Conservation (phyloP, 768 basidiomycete species). For the Kondoa malvinella region DNA sequence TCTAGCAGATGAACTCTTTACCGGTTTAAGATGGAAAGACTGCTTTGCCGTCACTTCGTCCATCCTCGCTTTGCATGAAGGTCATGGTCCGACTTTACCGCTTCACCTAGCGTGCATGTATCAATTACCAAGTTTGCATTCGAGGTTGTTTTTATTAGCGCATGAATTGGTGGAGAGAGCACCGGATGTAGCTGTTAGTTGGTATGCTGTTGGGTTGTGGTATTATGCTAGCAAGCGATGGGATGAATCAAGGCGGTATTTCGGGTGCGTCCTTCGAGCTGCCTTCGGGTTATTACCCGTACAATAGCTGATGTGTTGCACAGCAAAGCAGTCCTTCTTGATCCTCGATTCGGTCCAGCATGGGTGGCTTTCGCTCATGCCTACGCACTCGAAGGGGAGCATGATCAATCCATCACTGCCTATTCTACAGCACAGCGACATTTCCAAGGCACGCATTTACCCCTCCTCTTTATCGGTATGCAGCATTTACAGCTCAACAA, state of each 20-base stretch:
- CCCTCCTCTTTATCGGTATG: slow-evolving; percentile 92
- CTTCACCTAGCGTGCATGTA: slow-evolving; percentile 97
- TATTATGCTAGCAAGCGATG: slow-evolving; percentile 75
- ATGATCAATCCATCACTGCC: slow-evolving; percentile 94
- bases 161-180: slow-evolving; percentile 90
- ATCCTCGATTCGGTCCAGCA: slow-evolving; percentile 84
- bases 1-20: slow-evolving; percentile 76
- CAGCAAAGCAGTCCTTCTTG: slow-evolving; percentile 80
- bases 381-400: slow-evolving; percentile 91
- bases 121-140: slow-evolving; percentile 76
- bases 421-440: slow-evolving; percentile 92
- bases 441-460: slow-evolving; percentile 92
- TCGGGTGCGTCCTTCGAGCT: slow-evolving; percentile 59
- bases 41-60: slow-evolving; percentile 75
- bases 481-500: slow-evolving; percentile 87
- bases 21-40: slow-evolving; percentile 80
- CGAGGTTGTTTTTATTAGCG: slow-evolving; percentile 84
- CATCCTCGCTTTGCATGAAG: slow-evolving; percentile 64
- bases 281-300: slow-evolving; percentile 29
- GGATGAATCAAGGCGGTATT: slow-evolving; percentile 80
- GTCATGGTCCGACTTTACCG: slow-evolving; percentile 77
- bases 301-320: slow-evolving; percentile 33
- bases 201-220: slow-evolving; percentile 98
- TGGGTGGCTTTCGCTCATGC: slow-evolving; percentile 98
- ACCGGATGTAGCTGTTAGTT: slow-evolving; percentile 79